Evolutionary conservation across 768 basidiomycete species (phyloP), one percentile per base, ranked within the genome.

Genomic region (Leccinum disarticulatum): DNA sequence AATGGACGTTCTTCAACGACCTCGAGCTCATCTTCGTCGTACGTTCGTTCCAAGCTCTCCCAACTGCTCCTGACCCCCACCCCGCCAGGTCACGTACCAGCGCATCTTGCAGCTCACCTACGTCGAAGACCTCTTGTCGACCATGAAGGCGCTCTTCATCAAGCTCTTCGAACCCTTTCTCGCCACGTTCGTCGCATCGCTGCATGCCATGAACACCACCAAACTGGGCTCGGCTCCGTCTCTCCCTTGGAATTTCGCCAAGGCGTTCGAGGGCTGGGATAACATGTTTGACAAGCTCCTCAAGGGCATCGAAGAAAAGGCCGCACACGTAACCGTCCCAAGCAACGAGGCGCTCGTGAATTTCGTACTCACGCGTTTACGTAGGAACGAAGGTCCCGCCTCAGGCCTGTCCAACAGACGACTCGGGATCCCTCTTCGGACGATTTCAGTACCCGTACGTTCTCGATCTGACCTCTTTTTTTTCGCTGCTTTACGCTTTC

Each of bases 11-110:
- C 68, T 88, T 91, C 31, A 99, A 99, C 71, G 94, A 95, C 62
- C 80, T 98, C 49, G 96, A 96, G 62, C 83, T 99, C 66, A 95
- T 98, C 57, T 98, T 99, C 69, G 96, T 97, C 71, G 95, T 95
- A 68, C 65, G 91, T 79, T 11, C 55, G 30, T 33, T 10, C 30
- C 51, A 54, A 41, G 57, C 53, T 28, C 28, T 28, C 28, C 28
- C 28, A 7, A 14, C 35, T 55, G 25, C 14, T 25, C 27, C 55
- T 50, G 61, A 43, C 43, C 57, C 58, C 60, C 25, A 6, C 17
- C 19, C 3, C 67, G 10, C 4, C 67, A 96, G 94, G 94, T 96
- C 56, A 93, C 95, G 41, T 98, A 97, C 77, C 95, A 97, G 70
- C 91, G 95, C 58, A 93, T 99, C 60, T 82, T 99, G 17, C 95